phyloP scores from a whole-genome alignment of 495 filamentous ascomycete genomes.

The Aspergillus funiculosus region DNA sequence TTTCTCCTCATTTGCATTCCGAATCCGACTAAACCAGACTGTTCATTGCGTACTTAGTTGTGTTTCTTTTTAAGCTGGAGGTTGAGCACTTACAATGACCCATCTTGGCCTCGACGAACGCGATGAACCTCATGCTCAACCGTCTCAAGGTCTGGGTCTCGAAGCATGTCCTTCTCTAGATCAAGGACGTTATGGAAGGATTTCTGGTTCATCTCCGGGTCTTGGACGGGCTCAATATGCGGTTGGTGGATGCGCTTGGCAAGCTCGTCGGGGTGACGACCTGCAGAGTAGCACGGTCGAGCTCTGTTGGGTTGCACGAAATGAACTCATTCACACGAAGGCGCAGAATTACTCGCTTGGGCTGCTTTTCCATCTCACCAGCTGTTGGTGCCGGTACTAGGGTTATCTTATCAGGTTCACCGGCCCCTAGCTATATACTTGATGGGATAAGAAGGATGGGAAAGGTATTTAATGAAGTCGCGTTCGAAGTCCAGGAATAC shows the following conservation, averaged over 20 bases:
- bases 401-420: background rate
- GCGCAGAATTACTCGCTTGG: constrained; percentile 8
- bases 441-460: no score
- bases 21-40: constrained; percentile 3
- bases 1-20: constrained; percentile 3
- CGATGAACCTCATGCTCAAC: constrained; percentile 12
- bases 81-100: constrained; percentile 1
- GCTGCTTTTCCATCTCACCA: background rate
- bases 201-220: constrained; percentile 1
- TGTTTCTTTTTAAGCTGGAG: background rate
- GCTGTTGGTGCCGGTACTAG: background rate
- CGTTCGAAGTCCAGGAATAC: no score
- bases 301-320: background rate
- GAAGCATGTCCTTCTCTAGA: constrained; percentile 1
- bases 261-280: background rate
- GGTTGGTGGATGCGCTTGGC: background rate
- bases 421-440: no score
- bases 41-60: background rate
- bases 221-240: constrained; percentile 9
- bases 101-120: constrained; percentile 8
- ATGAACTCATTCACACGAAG: constrained; percentile 7
- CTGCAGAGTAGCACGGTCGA: constrained; percentile 6
- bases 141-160: constrained; percentile 1
- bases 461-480: no score
- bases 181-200: constrained; percentile 10